Evolutionary conservation across 75 land plant genomes (phyloP), one percentile per base, ranked within the genome.

Genomic region (Pseudotsuga menziesii): DNA sequence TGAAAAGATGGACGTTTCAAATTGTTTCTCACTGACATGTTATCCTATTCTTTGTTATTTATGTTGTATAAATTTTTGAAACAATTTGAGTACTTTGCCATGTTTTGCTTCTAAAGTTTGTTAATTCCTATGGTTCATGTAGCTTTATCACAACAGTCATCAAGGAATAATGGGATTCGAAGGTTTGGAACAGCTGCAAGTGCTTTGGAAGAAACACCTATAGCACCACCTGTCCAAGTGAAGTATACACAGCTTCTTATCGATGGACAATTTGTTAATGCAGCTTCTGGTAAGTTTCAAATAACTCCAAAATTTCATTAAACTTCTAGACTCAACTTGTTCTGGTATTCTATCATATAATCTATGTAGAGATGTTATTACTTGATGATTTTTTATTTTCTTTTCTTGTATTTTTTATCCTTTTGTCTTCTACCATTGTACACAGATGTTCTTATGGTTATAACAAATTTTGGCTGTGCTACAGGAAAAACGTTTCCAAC

Each of bases 261-360:
- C 59, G 80, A 91, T 82, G 98, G 98, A 23, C 58, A 91, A 61
- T 93, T 91, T 76, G 98, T 93, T 26, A 94, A 96, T 82, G 72
- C 98, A 20, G 94, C 87, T 17, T 93, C 98, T 59, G 98, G 98
- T 87, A 81, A 80, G 48, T 59, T 29, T 67, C 54, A 32, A 60
- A 3, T 69, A 36, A 3, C 14, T 22, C 3, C 52, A 39, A 39
- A 41, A 69, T 32, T 17, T 12, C 54, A n/a, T 11, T 69, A n/a
- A 39, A 22, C 48, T 48, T 48, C 11, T 48, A 48, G 54, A 48
- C 2, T 12, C 12, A 48, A 48, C 0, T 12, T 12, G 11, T 48
- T 48, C 25, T 29, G 12, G 15, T 69, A 7, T 69, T 69, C n/a
- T n/a, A 17, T 15, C 20, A 69, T 41, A 69, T 69, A 44, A 20